phyloP scores from a whole-genome alignment of 192 early-diverging fungal species.

The Coemansia guatemalensis region DNA sequence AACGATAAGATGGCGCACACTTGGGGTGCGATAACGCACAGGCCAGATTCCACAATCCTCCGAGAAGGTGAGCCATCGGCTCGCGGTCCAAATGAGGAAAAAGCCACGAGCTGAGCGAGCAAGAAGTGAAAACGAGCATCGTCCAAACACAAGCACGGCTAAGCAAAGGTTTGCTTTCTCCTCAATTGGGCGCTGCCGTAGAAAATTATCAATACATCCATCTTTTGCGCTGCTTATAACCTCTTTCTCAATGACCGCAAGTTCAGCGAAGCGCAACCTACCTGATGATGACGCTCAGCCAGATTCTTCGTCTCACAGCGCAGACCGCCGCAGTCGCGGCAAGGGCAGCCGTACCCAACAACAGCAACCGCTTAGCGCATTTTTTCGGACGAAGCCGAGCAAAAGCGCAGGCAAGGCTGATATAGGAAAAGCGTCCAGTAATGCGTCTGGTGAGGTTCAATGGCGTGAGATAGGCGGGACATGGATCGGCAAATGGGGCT shows the following conservation, averaged over 20 bases:
- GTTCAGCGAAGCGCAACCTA: slow-evolving; percentile 6
- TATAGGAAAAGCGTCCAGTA: neutral
- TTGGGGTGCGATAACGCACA: neutral
- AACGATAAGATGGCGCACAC: neutral
- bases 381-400: slow-evolving; percentile 15
- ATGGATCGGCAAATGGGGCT: slow-evolving; percentile 42
- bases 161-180: neutral
- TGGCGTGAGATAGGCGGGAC: slow-evolving; percentile 43
- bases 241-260: slow-evolving; percentile 1
- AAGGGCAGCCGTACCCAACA: neutral
- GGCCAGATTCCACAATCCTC: neutral
- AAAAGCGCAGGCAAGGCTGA: slow-evolving; percentile 3
- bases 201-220: neutral
- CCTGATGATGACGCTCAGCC: slow-evolving; percentile 5
- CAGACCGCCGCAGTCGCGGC: neutral
- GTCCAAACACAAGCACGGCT: neutral
- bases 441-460: slow-evolving; percentile 6
- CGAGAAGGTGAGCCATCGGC: neutral
- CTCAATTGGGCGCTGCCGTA: neutral
- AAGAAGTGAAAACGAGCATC: neutral
- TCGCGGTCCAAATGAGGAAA: neutral
- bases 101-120: neutral
- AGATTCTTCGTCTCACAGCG: neutral
- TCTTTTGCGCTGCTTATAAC: neutral
- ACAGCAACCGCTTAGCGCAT: slow-evolving; percentile 13